These are phyloP conservation scores for Auriculariales sp. DNA, from an alignment of 768 basidiomycete species.

Conservation along the genomic window DNA sequence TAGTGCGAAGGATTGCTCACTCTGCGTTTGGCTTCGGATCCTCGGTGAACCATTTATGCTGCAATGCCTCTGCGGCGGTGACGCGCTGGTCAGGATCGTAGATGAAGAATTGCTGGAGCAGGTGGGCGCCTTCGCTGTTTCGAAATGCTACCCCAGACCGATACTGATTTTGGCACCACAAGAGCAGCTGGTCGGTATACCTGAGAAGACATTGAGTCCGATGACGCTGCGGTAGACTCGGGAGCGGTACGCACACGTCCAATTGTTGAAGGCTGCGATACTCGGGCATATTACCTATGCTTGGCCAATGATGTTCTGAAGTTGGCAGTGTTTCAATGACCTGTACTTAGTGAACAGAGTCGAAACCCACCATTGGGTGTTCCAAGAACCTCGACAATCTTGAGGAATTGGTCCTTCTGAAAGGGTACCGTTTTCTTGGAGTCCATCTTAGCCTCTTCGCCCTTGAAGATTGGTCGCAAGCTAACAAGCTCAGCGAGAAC, in stretches of 20 bases:
- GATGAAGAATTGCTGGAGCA: constrained; percentile 72
- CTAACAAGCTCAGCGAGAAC: constrained; percentile 94
- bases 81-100: constrained; percentile 85
- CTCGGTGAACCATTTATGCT: constrained; percentile 85
- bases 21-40: constrained; percentile 77
- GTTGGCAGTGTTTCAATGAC: neutral
- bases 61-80: constrained; percentile 66
- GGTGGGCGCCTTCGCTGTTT: constrained; percentile 54
- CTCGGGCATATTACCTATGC: constrained; percentile 74
- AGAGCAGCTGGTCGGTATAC: constrained; percentile 43
- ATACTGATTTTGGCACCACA: constrained; percentile 52
- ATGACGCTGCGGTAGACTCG: neutral
- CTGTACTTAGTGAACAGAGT: neutral
- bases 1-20: constrained; percentile 29
- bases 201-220: constrained; percentile 19
- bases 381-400: constrained; percentile 92
- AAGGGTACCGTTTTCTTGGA: constrained; percentile 96
- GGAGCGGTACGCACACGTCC: constrained; percentile 38
- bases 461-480: constrained; percentile 93
- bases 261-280: constrained; percentile 69
- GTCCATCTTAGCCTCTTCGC: constrained; percentile 95
- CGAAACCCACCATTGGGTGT: constrained; percentile 61
- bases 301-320: constrained; percentile 81
- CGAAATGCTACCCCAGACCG: no score
- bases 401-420: constrained; percentile 85